Base-by-base conservation (phyloP, 2,329 filamentous ascomycete species). In the Colletotrichum theobromicola region DNA sequence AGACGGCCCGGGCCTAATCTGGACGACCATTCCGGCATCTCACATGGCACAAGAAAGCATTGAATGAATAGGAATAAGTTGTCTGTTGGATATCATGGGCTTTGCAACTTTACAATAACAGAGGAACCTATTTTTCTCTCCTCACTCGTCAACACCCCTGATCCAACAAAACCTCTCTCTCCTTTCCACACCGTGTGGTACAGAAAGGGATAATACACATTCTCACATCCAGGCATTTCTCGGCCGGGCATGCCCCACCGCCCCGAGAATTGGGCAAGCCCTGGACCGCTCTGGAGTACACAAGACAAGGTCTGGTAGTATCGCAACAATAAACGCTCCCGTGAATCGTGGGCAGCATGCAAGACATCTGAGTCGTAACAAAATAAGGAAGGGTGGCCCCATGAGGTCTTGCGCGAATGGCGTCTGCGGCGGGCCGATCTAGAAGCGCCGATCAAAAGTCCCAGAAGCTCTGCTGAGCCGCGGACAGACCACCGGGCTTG, bases 401-500 rank as follows among this genome's bases (percentile, higher is more conserved):
- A n/a, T 4, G 24, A 58, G 63, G 63, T 65, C 35, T 28, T 42
- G 34, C 15, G 32, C 16, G 35, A 60, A 66, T 74, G 67, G 73
- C 70, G 35, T 67, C 55, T 64, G 58, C 63, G 42, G n/a, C 42
- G 60, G 32, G 32, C 58, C 53, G 46, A 30, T 67, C 34, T 32
- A 30, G 26, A 16, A 26, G 35, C 34, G 57, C 50, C 57, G 32
- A 58, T 75, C 83, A 89, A 78, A 86, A 88, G 76, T 88, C 86
- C 88, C 88, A 90, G 72, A 88, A 86, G 80, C 80, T 75, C 83
- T 85, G 84, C 67, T 82, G 78, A 26, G 83, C 81, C 55, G 77
- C 78, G 42, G 67, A 79, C 68, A 75, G 24, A 18, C 68, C n/a
- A 21, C n/a, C 78, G 67, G 79, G 82, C 80, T 85, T 85, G n/a